phyloP scores from a whole-genome alignment of 306 rosid genomes.

The Dryas drummondii region DNA sequence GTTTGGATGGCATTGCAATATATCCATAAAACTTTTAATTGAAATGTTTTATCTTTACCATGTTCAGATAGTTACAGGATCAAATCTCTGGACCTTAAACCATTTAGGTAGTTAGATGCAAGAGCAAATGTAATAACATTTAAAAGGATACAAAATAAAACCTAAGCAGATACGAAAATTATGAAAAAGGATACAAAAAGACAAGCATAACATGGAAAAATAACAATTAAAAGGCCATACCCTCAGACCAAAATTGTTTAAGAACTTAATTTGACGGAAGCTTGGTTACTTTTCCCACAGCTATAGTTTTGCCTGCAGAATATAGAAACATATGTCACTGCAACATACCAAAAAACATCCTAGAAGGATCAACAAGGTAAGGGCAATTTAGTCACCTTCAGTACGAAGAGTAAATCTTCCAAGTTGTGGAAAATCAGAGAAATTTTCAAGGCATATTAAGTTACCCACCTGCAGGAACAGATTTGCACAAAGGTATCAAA shows the following conservation, averaged over 20 bases:
- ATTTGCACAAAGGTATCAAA: constrained; percentile 3
- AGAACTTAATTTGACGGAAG: constrained; percentile 20
- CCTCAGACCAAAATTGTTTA: constrained; percentile 66
- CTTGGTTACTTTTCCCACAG: constrained; percentile 82
- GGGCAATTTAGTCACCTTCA: constrained; percentile 56
- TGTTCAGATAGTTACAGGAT: not conserved
- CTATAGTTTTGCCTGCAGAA: constrained; percentile 83
- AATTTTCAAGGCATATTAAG: constrained; percentile 74
- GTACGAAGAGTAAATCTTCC: constrained; percentile 99
- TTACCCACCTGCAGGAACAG: constrained; percentile 57
- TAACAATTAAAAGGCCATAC: constrained; percentile 36
- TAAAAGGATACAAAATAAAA: not conserved
- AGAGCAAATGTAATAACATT: not conserved
- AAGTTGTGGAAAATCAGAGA: constrained; percentile 76
- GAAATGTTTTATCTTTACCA: too few species aligned
- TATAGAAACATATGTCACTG: constrained; percentile 16
- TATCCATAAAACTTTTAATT: too few species aligned
- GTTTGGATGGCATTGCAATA: not conserved
- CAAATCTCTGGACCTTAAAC: not conserved
- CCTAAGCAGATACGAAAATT: not conserved
- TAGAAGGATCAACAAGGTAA: constrained; percentile 3
- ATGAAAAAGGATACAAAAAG: not conserved
- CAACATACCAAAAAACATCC: constrained; percentile 4
- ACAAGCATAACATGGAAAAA: not conserved
- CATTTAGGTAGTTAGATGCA: not conserved